Percentiles rank a stretch among this genome's conserved stretches.
These are phyloP conservation scores for Entomortierella lignicola DNA, from an alignment of 192 early-diverging fungal species.

Conservation along the genomic window DNA sequence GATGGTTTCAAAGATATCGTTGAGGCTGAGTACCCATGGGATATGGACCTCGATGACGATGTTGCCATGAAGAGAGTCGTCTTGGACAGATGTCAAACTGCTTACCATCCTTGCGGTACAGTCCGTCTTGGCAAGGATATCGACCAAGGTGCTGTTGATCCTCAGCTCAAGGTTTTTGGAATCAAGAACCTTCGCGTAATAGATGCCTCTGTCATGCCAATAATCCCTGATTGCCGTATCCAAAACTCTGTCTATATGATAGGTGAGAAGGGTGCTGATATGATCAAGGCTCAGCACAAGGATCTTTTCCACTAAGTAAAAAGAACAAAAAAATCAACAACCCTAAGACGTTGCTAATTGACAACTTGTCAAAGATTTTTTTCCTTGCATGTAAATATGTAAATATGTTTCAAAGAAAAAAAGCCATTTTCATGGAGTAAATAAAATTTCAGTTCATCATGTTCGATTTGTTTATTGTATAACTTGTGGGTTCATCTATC, in stretches of 20 bases:
- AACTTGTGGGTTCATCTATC: no score
- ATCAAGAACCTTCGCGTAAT: slow-evolving; percentile 37
- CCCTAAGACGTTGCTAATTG: no score
- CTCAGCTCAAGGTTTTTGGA: slow-evolving; percentile 28
- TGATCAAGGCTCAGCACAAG: slow-evolving; percentile 33
- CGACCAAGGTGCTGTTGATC: slow-evolving; percentile 41
- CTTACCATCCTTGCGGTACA: slow-evolving; percentile 20
- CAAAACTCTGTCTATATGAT: slow-evolving; percentile 23
- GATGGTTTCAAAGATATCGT: slow-evolving; percentile 39
- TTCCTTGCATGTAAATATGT: no score
- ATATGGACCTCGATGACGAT: slow-evolving; percentile 31
- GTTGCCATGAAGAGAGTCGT: slow-evolving; percentile 30
- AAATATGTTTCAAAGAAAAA: no score
- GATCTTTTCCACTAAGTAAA: slow-evolving; percentile 18
- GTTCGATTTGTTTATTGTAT: no score
- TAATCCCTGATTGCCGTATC: slow-evolving; percentile 15
- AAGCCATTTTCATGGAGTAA: no score
- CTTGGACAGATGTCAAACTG: slow-evolving; percentile 35
- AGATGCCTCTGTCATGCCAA: slow-evolving; percentile 44
- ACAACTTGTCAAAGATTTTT: no score
- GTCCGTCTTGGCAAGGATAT: slow-evolving; percentile 29
- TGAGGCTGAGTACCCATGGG: slow-evolving; percentile 28
- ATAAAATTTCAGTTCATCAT: no score
- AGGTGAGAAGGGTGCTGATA: slow-evolving; percentile 47
- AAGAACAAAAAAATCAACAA: no score